Percentiles rank a stretch among this genome's conserved stretches.
Conservation (phyloP, 2,329 filamentous ascomycete species). For the Parasarocladium wereldwijsianum region DNA sequence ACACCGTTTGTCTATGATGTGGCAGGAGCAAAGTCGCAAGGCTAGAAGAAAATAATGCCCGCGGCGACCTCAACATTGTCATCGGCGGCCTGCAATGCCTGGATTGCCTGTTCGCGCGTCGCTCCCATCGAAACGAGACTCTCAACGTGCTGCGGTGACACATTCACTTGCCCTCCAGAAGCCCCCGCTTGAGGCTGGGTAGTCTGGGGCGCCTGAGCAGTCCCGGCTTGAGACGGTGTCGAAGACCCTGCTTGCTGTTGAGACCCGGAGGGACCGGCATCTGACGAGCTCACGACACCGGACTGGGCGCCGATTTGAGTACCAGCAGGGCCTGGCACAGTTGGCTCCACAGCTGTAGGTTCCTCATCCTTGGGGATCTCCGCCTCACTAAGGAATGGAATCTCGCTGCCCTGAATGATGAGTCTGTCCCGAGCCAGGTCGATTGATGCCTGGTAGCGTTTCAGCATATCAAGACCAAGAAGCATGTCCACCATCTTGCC, state of each 20-base stretch:
- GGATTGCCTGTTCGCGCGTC: slow-evolving; percentile 58
- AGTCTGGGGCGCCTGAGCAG: slow-evolving; percentile 13
- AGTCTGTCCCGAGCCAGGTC: slow-evolving; percentile 76
- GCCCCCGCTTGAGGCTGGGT: slow-evolving; percentile 10
- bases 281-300: slow-evolving; percentile 57
- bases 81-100: slow-evolving; percentile 66
- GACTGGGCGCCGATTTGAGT: slow-evolving; percentile 74
- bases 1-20: no score
- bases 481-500: slow-evolving; percentile 91
- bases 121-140: slow-evolving; percentile 69
- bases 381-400: slow-evolving; percentile 80
- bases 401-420: slow-evolving; percentile 75
- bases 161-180: slow-evolving; percentile 8
- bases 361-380: slow-evolving; percentile 83
- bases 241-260: slow-evolving; percentile 5
- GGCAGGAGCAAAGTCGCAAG: no score
- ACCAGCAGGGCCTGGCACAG: slow-evolving; percentile 72
- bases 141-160: slow-evolving; percentile 54
- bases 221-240: slow-evolving; percentile 10
- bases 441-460: slow-evolving; percentile 84
- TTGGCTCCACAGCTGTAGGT: slow-evolving; percentile 62
- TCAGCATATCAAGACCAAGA: slow-evolving; percentile 90
- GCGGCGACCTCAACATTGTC: slow-evolving; percentile 87
- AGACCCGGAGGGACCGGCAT: slow-evolving; percentile 7
- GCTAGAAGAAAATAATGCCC: slow-evolving; percentile 51